Evolutionary conservation across 768 basidiomycete genomes (phyloP), one percentile per base, ranked within the genome.

Genomic region (Termitomyces heimii): DNA sequence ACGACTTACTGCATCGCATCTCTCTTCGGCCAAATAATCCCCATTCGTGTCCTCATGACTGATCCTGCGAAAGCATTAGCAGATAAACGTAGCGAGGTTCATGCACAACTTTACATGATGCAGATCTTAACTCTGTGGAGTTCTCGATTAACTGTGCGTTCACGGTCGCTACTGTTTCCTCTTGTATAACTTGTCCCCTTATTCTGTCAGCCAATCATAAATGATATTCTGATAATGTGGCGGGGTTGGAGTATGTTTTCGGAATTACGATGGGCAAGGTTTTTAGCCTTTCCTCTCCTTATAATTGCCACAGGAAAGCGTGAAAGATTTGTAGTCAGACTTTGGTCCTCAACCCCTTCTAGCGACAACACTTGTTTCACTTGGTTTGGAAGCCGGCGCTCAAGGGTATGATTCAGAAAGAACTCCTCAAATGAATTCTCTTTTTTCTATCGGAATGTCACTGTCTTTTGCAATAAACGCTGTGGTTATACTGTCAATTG

Each of bases 191-290:
- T 39, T 22, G n/a, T 24, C 10, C 9, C 8, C 2, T 31, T 40
- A n/a, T 22, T 20, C 3, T 28, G 5, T n/a, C 18, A 56, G 55
- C 55, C 55, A 3, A 50, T 57, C 2, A 28, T 51, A 4, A 57
- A 57, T 22, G 56, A 57, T 34, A n/a, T 42, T 2, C 5, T 57
- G 18, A 52, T 57, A 43, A 49, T 46, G 18, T 57, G 56, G 56
- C 56, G 49, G 2, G 56, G 49, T 28, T 57, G 49, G 50, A 26
- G 7, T 5, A 46, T 52, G 2, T 45, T 57, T 2, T 26, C 31
- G 2, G 35, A 29, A n/a, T 45, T 45, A 8, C 43, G 34, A 29
- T 37, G 56, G 42, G 16, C 43, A 13, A 28, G 37, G n/a, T 37
- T 9, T 20, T 20, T 31, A 12, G 34, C 50, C 20, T 22, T 52